Evolutionary conservation across 805 yeast genomes (phyloP).

Genomic region (Metahyphopichia silvanorum): DNA sequence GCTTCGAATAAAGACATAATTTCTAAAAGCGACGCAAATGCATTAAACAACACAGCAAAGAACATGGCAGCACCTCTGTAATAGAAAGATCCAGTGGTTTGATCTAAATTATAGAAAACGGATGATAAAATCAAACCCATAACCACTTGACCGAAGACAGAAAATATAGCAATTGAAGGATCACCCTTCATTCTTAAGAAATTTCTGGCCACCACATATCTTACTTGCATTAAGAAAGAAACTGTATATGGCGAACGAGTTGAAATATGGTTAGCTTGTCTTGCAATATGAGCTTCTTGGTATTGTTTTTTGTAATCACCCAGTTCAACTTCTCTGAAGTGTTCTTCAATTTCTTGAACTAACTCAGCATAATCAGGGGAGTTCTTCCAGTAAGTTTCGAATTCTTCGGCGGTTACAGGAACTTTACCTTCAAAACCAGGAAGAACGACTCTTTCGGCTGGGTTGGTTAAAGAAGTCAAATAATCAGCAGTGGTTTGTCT

Average conservation of each 20-base stretch:
- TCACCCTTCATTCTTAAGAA: conserved; percentile 54
- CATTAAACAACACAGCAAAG: conserved; percentile 58
- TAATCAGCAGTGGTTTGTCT: conserved; percentile 70
- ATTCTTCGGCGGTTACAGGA: conserved; percentile 55
- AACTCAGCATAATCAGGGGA: conserved; percentile 50
- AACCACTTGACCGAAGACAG: conserved; percentile 49
- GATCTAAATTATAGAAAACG: conserved; percentile 49
- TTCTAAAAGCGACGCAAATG: conserved; percentile 59
- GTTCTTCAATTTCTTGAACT: conserved; percentile 38
- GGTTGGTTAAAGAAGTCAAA: conserved; percentile 66
- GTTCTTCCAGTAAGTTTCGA: conserved; percentile 56
- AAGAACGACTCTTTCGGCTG: conserved; percentile 50
- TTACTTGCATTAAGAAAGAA: conserved; percentile 48
- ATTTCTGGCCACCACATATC: conserved; percentile 52
- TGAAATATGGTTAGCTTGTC: conserved; percentile 38
- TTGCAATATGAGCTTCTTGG: conserved; percentile 26
- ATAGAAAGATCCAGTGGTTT: conserved; percentile 53
- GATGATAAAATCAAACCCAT: conserved; percentile 63
- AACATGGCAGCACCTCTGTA: conserved; percentile 64
- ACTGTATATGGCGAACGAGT: conserved; percentile 35
- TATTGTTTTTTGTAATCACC: conserved; percentile 13
- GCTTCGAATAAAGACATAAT: conserved; percentile 55
- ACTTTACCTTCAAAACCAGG: conserved; percentile 50
- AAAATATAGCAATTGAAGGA: conserved; percentile 50
- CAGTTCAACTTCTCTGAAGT: conserved; percentile 26